Base-by-base conservation (phyloP, 805 yeast species). In the Ogataea populi-albae region DNA sequence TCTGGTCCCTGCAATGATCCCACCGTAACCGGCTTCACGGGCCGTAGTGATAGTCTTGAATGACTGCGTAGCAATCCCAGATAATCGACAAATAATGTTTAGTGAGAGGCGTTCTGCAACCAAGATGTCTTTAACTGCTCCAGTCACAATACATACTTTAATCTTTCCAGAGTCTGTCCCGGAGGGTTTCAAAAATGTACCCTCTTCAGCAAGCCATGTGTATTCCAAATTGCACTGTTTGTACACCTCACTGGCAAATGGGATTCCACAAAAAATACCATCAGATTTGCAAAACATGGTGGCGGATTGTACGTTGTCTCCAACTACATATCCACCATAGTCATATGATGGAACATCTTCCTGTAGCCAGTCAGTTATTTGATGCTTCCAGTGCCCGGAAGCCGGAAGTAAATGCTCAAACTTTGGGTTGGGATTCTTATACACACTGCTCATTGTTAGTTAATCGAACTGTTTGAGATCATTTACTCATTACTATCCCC, bases 311-410 rank as follows among this genome's bases (percentile, higher is more conserved):
- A 49, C 47, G 28, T 71, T 80, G 35, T 73, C 71, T 9, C 98
- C 97, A n/a, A 91, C 98, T 2, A 91, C 98, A 52, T 66, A 86
- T 2, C 96, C 98, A 22, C 98, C 98, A 51, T 81, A 84, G 59
- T 89, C 98, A 51, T 91, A 91, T 0, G 94, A 78, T 1, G 98
- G 97, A 11, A 85, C 91, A 52, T 89, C 98, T 54, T 89, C 98
- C 4, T 75, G 67, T 10, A 89, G 66, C 81, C 86, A 89, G 28
- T 65, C 69, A 7, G 87, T 77, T 43, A 91, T 77, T 41, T 80
- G 81, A 33, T 73, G 75, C 55, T 79, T 87, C 98, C 98, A 91
- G 32, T 65, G 67, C 3, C 96, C 94, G 37, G 75, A 77, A 4
- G 69, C 62, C 0, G 97, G 96, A 18, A 91, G 68, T 26, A 86